These are phyloP conservation scores for Xylariales sp. DNA, from an alignment of 2,329 filamentous ascomycete species.

Conservation along the genomic window DNA sequence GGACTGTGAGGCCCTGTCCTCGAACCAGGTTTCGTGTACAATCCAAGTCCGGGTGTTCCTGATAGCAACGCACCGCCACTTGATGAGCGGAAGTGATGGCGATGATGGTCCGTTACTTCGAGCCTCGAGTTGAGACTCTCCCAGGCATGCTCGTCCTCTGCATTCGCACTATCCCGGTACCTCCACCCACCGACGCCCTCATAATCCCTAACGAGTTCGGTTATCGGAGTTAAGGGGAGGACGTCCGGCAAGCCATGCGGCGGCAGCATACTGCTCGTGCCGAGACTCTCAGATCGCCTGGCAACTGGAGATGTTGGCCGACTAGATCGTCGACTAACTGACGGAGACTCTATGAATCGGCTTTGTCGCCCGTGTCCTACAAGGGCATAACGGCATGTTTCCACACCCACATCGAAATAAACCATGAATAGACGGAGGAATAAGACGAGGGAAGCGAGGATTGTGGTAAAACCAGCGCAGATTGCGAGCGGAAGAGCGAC, in stretches of 20 bases:
- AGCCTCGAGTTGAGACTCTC: constrained; percentile 27
- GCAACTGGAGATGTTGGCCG: constrained; percentile 12
- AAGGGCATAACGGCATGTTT: constrained; percentile 53
- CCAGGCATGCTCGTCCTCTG: constrained; percentile 35
- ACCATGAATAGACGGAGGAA: constrained; percentile 56
- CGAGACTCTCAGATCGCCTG: constrained; percentile 7
- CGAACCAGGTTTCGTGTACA: constrained; percentile 16
- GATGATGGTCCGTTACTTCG: constrained; percentile 20
- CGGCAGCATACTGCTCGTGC: background rate
- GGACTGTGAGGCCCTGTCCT: constrained; percentile 22
- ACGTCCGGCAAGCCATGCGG: constrained; percentile 16
- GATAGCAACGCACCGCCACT: constrained; percentile 21
- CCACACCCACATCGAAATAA: constrained; percentile 58
- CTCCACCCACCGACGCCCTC: constrained; percentile 58
- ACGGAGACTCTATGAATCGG: constrained; percentile 21
- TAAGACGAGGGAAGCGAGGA: constrained; percentile 56
- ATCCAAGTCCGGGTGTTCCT: constrained; percentile 13
- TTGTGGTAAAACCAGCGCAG: constrained; percentile 59
- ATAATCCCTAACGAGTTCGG: constrained; percentile 51
- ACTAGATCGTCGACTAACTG: constrained; percentile 9
- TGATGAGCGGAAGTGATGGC: constrained; percentile 25
- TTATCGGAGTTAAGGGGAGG: constrained; percentile 39
- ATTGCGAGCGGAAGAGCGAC: constrained; percentile 60
- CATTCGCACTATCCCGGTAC: constrained; percentile 24
- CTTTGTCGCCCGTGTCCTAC: constrained; percentile 32